These are phyloP conservation scores for Arthroderma uncinatum DNA, from an alignment of 2,329 filamentous ascomycete species.

Conservation along the genomic window DNA sequence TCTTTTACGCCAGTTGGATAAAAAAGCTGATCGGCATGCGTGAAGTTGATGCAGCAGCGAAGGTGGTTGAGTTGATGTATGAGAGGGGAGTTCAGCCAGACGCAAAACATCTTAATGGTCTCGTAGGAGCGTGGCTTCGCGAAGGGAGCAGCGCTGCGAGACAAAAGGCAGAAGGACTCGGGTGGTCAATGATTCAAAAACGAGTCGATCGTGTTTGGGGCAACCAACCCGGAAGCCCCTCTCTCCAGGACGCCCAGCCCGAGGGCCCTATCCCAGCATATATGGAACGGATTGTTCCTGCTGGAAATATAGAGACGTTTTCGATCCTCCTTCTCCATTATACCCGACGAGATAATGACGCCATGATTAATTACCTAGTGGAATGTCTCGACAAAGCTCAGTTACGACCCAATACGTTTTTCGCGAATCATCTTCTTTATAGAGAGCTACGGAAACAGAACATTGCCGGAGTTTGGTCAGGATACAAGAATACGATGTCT, in stretches of 20 bases:
- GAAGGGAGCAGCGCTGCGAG: slow-evolving; percentile 45
- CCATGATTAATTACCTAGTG: slow-evolving; percentile 50
- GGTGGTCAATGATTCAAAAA: slow-evolving; percentile 64
- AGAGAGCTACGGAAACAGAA: slow-evolving; percentile 52
- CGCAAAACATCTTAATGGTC: slow-evolving; percentile 66
- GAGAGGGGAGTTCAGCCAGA: slow-evolving; percentile 56
- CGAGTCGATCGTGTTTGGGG: slow-evolving; percentile 52
- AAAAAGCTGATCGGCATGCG: slow-evolving; percentile 67
- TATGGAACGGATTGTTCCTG: slow-evolving; percentile 37
- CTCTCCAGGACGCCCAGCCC: slow-evolving; percentile 19
- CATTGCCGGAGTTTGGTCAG: slow-evolving; percentile 42
- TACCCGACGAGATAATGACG: slow-evolving; percentile 48
- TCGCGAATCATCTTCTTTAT: slow-evolving; percentile 68
- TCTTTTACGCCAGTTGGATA: slow-evolving; percentile 81
- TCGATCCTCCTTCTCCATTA: slow-evolving; percentile 64
- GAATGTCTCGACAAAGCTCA: slow-evolving; percentile 51
- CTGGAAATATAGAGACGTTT: slow-evolving; percentile 67
- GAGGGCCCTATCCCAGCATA: slow-evolving; percentile 27
- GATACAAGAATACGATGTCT: slow-evolving; percentile 46
- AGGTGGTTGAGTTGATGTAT: slow-evolving; percentile 66
- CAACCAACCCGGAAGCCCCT: slow-evolving; percentile 17
- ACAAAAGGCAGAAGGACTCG: slow-evolving; percentile 55
- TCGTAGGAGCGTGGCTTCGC: slow-evolving; percentile 68
- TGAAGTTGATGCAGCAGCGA: slow-evolving; percentile 57
- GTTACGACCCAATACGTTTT: slow-evolving; percentile 58